Base-by-base conservation (phyloP, 805 yeast genomes). In the Nakazawaea holstii region DNA sequence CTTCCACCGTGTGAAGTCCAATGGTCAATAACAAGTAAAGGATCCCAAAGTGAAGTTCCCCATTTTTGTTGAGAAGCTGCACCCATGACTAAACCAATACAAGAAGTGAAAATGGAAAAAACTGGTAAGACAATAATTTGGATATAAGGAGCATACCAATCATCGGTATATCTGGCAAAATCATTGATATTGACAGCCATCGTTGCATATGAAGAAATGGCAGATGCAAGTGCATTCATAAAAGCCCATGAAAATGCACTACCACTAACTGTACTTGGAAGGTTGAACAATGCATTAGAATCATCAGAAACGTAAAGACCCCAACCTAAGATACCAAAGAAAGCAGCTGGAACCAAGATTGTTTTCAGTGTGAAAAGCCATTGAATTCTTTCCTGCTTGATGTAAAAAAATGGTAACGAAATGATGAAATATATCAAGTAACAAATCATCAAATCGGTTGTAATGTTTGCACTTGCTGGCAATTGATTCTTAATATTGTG, bases 1-100 rank as follows among this genome's bases (percentile, higher is more conserved):
- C 95, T 73, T 52, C 82, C 78, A 28, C 91, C 84, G 10, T 60
- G 41, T 14, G 63, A 51, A 54, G 48, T 45, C 48, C 48, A 45
- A 9, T 28, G 39, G 13, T 45, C 48, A n/a, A 45, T 9, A 15
- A 45, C 48, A 7, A 45, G 28, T 39, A 45, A 45, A n/a, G 48
- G 48, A 39, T 46, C 49, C 46, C 42, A 46, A 6, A 36, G 26
- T 9, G 36, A 39, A 9, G 11, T 33, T 4, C 49, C 49, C 46
- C 46, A 46, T 20, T 13, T 14, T n/a, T 46, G 28, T 30, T 37
- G 24, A 6, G 49, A 46, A 1, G 46, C 46, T 11, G 41, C 27
- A 17, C 35, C 49, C 49, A 46, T 46, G 15, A 40, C 35, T 15
- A 46, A 38, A 40, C 49, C 49, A 30, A 46, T 35, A 39, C 46